Evolutionary conservation across 2,329 filamentous ascomycete genomes (phyloP).

Genomic region (Aspergillus sp.): DNA sequence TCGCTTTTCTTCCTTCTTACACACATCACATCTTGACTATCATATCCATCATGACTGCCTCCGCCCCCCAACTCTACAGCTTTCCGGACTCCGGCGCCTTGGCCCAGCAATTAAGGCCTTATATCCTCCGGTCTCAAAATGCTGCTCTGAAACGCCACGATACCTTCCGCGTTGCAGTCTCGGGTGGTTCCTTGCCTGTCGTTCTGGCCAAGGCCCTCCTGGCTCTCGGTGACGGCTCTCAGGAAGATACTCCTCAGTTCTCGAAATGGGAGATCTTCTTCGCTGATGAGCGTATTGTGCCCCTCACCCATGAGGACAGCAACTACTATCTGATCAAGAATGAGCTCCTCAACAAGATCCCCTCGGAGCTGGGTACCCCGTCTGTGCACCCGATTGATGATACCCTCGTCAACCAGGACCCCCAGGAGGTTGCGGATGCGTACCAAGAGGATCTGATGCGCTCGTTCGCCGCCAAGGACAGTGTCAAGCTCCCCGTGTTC

Average conservation of each 20-base stretch:
- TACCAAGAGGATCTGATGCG: conserved; percentile 86
- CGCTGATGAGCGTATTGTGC: conserved; percentile 92
- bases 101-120: conserved; percentile 71
- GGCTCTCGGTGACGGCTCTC: conserved; percentile 43
- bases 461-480: conserved; percentile 86
- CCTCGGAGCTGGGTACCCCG: conserved; percentile 60
- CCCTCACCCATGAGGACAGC: conserved; percentile 86
- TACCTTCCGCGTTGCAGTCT: conserved; percentile 86
- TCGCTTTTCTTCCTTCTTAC: neutral
- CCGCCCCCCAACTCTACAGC: conserved; percentile 65
- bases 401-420: conserved; percentile 61
- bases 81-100: conserved; percentile 68
- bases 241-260: conserved; percentile 66
- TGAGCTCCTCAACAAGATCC: conserved; percentile 85
- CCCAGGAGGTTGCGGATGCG: conserved; percentile 86
- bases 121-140: conserved; percentile 77
- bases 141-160: conserved; percentile 74
- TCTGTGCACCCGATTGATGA: conserved; percentile 75
- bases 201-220: conserved; percentile 82
- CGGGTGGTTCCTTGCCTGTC: conserved; percentile 87
- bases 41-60: conserved; percentile 31
- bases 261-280: conserved; percentile 97
- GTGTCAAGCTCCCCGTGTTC: conserved; percentile 90
- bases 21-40: conserved; percentile 2
- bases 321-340: conserved; percentile 87